These are phyloP conservation scores for Orbilia oligospora DNA, from an alignment of 2,329 filamentous ascomycete genomes.

Conservation along the genomic window DNA sequence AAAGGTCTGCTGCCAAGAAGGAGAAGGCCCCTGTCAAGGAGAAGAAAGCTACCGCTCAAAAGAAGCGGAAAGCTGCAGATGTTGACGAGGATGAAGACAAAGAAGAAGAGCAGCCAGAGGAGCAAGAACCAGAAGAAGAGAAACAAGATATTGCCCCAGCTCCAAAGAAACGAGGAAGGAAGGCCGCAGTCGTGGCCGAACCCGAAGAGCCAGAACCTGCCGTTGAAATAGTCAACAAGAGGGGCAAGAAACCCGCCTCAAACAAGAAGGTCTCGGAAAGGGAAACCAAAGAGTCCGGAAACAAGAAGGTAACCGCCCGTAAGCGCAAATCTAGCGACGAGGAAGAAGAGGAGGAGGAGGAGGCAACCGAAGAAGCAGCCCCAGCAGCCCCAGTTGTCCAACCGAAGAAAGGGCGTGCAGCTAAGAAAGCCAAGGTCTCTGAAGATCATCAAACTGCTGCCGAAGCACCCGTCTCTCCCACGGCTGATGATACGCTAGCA, in stretches of 20 bases:
- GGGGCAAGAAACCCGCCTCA: constrained; percentile 12
- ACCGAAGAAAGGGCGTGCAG: constrained; percentile 35
- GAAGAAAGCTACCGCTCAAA: constrained; percentile 30
- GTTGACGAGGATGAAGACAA: constrained; percentile 28
- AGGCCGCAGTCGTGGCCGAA: constrained; percentile 25
- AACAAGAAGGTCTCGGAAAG: constrained; percentile 20
- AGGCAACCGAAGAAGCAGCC: constrained; percentile 21
- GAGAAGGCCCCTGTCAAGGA: constrained; percentile 36
- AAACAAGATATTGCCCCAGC: constrained; percentile 14
- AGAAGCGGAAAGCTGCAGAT: constrained; percentile 25
- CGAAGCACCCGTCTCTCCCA: constrained; percentile 11
- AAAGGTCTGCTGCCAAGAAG: constrained; percentile 46
- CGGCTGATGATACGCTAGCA: constrained; percentile 49
- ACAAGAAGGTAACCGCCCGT: constrained; percentile 38
- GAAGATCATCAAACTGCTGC: constrained; percentile 37
- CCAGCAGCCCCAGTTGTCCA: constrained; percentile 25
- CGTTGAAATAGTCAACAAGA: constrained; percentile 30
- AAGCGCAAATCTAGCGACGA: constrained; percentile 47
- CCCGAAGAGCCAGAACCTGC: constrained; percentile 24
- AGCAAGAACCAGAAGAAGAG: constrained; percentile 4
- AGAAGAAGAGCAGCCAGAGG: constrained; percentile 25
- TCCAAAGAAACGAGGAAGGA: constrained; percentile 44
- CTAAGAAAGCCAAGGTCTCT: constrained; percentile 46
- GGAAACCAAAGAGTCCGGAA: constrained; percentile 31
- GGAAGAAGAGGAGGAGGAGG: constrained; percentile 23